Evolutionary conservation across 306 rosid species (phyloP), one percentile per base, ranked within the genome.

Genomic region (Cucumis hystrix): DNA sequence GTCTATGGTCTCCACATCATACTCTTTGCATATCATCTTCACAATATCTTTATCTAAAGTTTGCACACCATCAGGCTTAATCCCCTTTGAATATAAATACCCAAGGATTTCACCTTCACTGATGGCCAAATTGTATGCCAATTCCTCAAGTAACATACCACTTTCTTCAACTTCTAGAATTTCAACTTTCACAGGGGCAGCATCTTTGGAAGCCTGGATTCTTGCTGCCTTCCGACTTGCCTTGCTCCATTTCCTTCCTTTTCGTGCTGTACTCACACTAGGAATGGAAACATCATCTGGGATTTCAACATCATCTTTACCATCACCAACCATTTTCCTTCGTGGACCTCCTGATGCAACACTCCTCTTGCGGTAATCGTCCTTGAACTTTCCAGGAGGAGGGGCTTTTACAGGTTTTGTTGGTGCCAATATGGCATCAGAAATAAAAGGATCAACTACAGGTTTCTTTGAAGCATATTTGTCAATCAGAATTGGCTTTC

Each of bases 201-300:
- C 97, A 61, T 92, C 96, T 89, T 78, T 95, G 75, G 97, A 97
- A 85, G 99, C 99, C 82, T 89, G 97, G 74, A 95, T 90, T 78
- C 97, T 86, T n/a, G 92, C 97, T 6, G 99, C 99, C 87, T 82
- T 95, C 83, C 99, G 87, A 77, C 96, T 90, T 55, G 99, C 99
- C 90, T 95, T 95, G 79, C 89, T 95, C 99, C 97, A 92, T 84
- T 91, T 95, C 86, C 97, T 87, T 79, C 99, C 99, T 88, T 92
- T 95, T 82, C 99, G 88, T 70, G 81, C 84, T 13, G 72, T 65
- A 55, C 84, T 75, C 60, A 88, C 83, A 51, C 96, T 91, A 66
- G 89, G 87, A 81, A 92, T 89, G 59, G 94, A 86, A 74, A 91
- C 95, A 81, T 92, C 96, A 35, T 91, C 93, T 39, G 76, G 79